Evolutionary conservation across 2,329 filamentous ascomycete genomes (phyloP).

Genomic region (Aspergillus spinulosporus): DNA sequence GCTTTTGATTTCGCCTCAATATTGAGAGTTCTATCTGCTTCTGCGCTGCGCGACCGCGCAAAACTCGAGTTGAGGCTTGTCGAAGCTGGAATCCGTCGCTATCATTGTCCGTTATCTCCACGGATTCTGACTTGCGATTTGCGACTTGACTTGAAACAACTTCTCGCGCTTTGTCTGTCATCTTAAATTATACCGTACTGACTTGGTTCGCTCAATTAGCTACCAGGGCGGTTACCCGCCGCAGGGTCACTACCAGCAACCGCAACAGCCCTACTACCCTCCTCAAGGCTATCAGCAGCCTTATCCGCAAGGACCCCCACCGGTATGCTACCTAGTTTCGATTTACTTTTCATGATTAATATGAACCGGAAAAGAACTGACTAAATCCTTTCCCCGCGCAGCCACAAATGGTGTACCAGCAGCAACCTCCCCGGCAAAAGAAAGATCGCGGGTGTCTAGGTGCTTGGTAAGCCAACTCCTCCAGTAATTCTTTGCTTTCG

Average conservation of each 20-base stretch:
- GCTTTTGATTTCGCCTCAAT: not conserved
- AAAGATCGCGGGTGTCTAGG: slow-evolving; percentile 54
- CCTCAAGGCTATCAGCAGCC: slow-evolving; percentile 31
- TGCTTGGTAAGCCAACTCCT: slow-evolving; percentile 46
- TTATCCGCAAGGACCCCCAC: slow-evolving; percentile 25
- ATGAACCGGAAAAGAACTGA: not conserved
- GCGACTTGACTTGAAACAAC: not conserved
- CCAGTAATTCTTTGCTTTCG: not conserved
- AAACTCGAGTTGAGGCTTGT: too few relatives aligned
- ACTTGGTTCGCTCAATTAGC: not conserved
- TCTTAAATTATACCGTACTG: not conserved
- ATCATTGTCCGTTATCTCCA: not conserved
- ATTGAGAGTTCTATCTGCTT: not conserved
- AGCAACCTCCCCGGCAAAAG: slow-evolving; percentile 49
- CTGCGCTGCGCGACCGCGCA: not conserved
- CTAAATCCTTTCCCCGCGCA: not conserved
- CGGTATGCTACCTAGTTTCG: slow-evolving; percentile 24
- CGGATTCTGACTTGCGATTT: not conserved
- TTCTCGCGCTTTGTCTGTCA: too few relatives aligned
- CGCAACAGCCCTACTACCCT: slow-evolving; percentile 37
- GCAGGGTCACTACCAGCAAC: slow-evolving; percentile 35
- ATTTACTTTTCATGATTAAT: too few relatives aligned
- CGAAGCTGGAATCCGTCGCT: not conserved
- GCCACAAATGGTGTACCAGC: slow-evolving; percentile 52
- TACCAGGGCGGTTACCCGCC: slow-evolving; percentile 4